Conservation (phyloP, 805 yeast species). For the Metschnikowia amazonensis region DNA sequence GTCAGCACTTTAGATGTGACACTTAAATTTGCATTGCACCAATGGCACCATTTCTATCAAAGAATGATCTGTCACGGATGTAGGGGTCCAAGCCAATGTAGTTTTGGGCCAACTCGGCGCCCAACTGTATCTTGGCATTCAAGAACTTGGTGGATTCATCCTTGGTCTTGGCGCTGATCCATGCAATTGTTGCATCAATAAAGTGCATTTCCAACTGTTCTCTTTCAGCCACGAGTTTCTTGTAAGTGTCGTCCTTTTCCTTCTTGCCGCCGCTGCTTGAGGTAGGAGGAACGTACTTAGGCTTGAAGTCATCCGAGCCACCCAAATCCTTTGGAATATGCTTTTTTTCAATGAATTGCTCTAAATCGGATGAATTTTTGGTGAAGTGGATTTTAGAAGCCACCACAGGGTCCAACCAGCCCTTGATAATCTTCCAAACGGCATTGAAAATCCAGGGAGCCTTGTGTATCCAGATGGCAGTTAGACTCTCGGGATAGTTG, state of each 20-base stretch:
- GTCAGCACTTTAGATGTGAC: not conserved
- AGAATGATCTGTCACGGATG: constrained; percentile 16
- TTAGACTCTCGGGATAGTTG: constrained; percentile 92
- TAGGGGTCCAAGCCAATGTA: constrained; percentile 53
- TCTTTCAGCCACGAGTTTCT: constrained; percentile 49
- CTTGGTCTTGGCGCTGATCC: constrained; percentile 68
- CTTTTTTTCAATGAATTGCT: constrained; percentile 53
- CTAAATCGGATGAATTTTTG: constrained; percentile 61
- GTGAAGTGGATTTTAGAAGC: constrained; percentile 88
- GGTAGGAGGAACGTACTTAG: constrained; percentile 62
- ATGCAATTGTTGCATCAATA: constrained; percentile 62
- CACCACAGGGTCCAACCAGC: constrained; percentile 96
- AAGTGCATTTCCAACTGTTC: constrained; percentile 49
- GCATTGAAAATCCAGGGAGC: constrained; percentile 98
- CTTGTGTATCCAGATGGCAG: constrained; percentile 77
- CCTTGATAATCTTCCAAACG: constrained; percentile 88
- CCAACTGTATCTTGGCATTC: constrained; percentile 51
- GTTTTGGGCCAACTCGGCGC: constrained; percentile 53
- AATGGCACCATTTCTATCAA: constrained; percentile 18
- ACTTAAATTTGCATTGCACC: constrained; percentile 9
- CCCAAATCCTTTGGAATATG: constrained; percentile 71
- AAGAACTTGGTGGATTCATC: constrained; percentile 47
- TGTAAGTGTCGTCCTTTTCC: constrained; percentile 40
- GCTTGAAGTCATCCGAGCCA: constrained; percentile 61
- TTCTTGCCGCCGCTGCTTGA: constrained; percentile 43